phyloP scores from a whole-genome alignment of 2,329 filamentous ascomycete genomes.

The Stemphylium vesicarium region DNA sequence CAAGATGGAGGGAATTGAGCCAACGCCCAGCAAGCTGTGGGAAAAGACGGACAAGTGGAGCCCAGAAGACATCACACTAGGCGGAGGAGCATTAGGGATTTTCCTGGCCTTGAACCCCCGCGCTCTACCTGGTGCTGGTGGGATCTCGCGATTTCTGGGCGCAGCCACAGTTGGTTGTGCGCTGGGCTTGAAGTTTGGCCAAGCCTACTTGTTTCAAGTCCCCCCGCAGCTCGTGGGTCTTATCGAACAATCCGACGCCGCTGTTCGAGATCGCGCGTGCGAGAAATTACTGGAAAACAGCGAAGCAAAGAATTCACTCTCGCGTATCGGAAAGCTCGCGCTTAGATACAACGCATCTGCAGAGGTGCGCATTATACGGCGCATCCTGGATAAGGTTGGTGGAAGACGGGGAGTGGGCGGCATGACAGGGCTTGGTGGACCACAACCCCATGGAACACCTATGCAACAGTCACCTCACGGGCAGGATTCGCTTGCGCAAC shows the following conservation, averaged over 20 bases:
- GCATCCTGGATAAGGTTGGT: slow-evolving; percentile 6
- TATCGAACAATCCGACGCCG: slow-evolving; percentile 1
- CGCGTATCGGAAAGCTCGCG: slow-evolving; percentile 14
- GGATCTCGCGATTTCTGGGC: slow-evolving; percentile 26
- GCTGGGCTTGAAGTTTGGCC: slow-evolving; percentile 12
- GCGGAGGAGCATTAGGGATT: slow-evolving; percentile 21
- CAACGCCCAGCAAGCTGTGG: slow-evolving; percentile 27
- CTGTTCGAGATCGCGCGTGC: slow-evolving; percentile 7
- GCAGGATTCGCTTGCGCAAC: background rate
- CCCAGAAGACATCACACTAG: slow-evolving; percentile 20
- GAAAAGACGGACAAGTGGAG: slow-evolving; percentile 28
- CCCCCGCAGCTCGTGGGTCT: slow-evolving; percentile 5
- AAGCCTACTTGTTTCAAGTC: background rate
- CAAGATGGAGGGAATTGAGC: slow-evolving; percentile 23
- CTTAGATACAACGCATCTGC: slow-evolving; percentile 15
- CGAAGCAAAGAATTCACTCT: slow-evolving; percentile 20
- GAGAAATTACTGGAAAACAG: slow-evolving; percentile 13
- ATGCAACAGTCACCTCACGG: background rate
- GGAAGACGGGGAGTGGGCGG: background rate
- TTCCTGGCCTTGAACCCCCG: slow-evolving; percentile 22
- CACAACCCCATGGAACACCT: background rate
- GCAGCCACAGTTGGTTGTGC: slow-evolving; percentile 22
- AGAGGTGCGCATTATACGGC: background rate
- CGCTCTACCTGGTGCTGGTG: slow-evolving; percentile 22
- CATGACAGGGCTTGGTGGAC: background rate